Conservation (phyloP, 129 eudicot genomes). For the Deinandra increscens region DNA sequence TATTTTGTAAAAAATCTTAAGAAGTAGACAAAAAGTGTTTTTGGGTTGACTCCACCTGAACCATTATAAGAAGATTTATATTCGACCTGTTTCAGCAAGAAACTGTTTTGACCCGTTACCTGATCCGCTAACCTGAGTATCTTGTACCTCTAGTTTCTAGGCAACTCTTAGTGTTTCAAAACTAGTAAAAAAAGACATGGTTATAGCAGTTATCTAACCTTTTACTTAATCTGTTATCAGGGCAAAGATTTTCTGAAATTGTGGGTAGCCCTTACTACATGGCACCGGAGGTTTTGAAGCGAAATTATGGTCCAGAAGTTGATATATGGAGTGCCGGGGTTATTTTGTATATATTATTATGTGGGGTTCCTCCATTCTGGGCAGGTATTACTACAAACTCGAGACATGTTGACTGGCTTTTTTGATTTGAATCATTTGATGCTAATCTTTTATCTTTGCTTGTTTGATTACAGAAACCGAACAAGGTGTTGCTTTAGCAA, state of each 20-base stretch:
- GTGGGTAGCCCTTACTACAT: slow-evolving; percentile 95
- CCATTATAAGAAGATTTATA: not conserved
- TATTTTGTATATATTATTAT: slow-evolving; percentile 77
- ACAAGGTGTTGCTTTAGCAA: slow-evolving; percentile 98
- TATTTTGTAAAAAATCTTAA: not conserved
- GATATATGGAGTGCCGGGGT: slow-evolving; percentile 99
- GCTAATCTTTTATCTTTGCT: not conserved
- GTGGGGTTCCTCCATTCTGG: slow-evolving; percentile 99
- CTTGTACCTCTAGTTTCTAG: slow-evolving; percentile 11
- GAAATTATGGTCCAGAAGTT: slow-evolving; percentile 91
- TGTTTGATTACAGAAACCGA: slow-evolving; percentile 63
- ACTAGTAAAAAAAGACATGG: slow-evolving; percentile 8
- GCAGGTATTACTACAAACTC: slow-evolving; percentile 56
- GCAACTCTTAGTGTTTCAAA: slow-evolving; percentile 1
- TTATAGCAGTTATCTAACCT: not conserved
- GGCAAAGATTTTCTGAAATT: slow-evolving; percentile 88
- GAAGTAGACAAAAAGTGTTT: not conserved
- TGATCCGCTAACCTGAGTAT: not conserved
- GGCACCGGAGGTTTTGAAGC: slow-evolving; percentile 85
- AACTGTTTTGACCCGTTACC: slow-evolving; percentile 2
- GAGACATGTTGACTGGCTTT: not conserved
- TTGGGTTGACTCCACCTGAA: not conserved
- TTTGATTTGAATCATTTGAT: not conserved
- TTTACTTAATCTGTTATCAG: slow-evolving; percentile 34
- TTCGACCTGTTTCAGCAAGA: not conserved